These are phyloP conservation scores for Peniophora sp. DNA, from an alignment of 1,284 basidiomycete species.

Conservation along the genomic window DNA sequence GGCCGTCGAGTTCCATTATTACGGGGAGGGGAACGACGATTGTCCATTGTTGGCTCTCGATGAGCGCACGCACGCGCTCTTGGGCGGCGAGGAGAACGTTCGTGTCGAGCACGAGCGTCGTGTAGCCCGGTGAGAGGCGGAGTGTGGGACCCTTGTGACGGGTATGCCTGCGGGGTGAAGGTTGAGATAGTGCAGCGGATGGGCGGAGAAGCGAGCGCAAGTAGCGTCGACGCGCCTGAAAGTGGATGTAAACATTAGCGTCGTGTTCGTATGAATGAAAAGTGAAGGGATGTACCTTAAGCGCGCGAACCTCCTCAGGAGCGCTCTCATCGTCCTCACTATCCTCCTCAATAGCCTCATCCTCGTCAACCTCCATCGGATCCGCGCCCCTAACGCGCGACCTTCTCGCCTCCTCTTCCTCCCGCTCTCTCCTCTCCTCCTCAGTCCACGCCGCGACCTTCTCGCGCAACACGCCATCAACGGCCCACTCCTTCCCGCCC, in stretches of 20 bases:
- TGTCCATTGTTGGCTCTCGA: conserved; percentile 82
- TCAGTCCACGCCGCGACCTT: conserved; percentile 69
- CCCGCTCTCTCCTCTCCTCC: conserved; percentile 52
- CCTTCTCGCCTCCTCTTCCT: conserved; percentile 61
- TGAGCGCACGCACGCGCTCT: conserved; percentile 60
- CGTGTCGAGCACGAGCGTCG: conserved; percentile 88
- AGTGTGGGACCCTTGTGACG: conserved; percentile 29
- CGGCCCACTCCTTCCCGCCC: conserved; percentile 53
- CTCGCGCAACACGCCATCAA: conserved; percentile 59
- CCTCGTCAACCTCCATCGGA: conserved; percentile 61
- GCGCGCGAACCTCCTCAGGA: conserved; percentile 63
- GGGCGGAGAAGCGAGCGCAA: conserved; percentile 51
- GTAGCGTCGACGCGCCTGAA: conserved; percentile 64
- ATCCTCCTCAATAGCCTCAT: conserved; percentile 31
- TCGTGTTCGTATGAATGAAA: not conserved
- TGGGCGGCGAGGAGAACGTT: conserved; percentile 87
- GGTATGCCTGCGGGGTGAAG: conserved; percentile 20
- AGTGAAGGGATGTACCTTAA: conserved; percentile 55
- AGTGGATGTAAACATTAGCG: conserved; percentile 11
- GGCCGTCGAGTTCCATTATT: conserved; percentile 92
- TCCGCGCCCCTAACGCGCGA: conserved; percentile 55
- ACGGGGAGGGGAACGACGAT: conserved; percentile 89
- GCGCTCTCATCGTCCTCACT: conserved; percentile 59
- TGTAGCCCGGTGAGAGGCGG: conserved; percentile 79
- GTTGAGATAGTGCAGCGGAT: conserved; percentile 21